Percentiles rank a stretch among this genome's conserved stretches.
phyloP scores from a whole-genome alignment of 345 rosid species.

The Populus ilicifolia region DNA sequence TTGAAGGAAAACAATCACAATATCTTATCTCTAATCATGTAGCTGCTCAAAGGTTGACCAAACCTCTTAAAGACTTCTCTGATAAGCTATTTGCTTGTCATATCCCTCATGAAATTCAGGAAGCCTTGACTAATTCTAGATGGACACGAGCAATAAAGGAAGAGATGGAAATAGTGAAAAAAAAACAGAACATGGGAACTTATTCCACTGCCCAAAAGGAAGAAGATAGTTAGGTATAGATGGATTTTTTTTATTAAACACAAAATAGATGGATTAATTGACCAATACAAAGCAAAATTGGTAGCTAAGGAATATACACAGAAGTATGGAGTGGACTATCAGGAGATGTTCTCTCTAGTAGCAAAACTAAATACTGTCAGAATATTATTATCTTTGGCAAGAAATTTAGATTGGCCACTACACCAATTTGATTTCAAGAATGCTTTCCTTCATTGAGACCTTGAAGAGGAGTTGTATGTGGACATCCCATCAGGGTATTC shows the following conservation, averaged over 20 bases:
- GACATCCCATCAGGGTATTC: neutral
- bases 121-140: neutral
- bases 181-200: neutral
- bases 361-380: neutral
- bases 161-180: neutral
- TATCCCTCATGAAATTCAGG: neutral
- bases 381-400: neutral
- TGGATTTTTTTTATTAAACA: neutral
- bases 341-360: neutral
- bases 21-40: neutral
- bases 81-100: neutral
- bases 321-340: neutral
- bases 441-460: neutral
- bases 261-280: neutral
- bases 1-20: too few relatives aligned
- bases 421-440: neutral
- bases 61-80: neutral
- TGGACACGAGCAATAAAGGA: neutral
- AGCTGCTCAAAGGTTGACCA: neutral
- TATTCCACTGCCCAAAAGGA: rapidly evolving
- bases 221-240: neutral
- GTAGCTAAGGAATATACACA: neutral
- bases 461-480: neutral
- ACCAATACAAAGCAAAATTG: neutral
- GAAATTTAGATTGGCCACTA: neutral